phyloP scores from a whole-genome alignment of 1,139 yeast genomes.

The Scheffersomyces stambukii region DNA sequence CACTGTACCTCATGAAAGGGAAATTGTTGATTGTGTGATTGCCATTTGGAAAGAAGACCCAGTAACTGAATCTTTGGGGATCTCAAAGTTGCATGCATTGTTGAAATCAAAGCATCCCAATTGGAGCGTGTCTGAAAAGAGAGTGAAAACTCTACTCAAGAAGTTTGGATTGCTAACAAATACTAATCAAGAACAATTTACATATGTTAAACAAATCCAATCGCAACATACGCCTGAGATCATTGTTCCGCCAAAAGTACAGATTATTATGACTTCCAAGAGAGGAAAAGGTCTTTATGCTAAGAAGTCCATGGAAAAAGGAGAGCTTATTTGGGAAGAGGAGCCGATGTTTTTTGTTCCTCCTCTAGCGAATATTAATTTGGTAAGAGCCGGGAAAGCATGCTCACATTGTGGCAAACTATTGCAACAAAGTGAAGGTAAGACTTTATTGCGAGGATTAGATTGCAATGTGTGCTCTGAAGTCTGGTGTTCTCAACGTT shows the following conservation, averaged over 20 bases:
- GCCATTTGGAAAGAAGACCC: conserved; percentile 69
- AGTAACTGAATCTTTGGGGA: conserved; percentile 53
- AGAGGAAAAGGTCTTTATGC: conserved; percentile 51
- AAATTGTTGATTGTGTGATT: conserved; percentile 59
- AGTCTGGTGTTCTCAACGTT: conserved; percentile 67
- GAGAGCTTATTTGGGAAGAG: conserved; percentile 57
- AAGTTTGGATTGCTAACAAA: conserved; percentile 48
- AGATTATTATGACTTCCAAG: conserved; percentile 38
- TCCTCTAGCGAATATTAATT: conserved; percentile 60
- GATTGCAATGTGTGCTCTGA: conserved; percentile 67
- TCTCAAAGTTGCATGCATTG: conserved; percentile 48
- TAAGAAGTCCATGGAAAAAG: conserved; percentile 40
- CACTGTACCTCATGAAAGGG: conserved; percentile 57
- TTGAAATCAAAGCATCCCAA: conserved; percentile 50
- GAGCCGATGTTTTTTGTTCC: conserved; percentile 66
- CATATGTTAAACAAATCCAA: conserved; percentile 52
- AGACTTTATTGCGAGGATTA: conserved; percentile 46
- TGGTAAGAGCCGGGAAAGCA: conserved; percentile 65
- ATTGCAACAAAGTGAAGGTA: conserved; percentile 29
- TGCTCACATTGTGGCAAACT: conserved; percentile 79
- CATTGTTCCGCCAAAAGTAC: conserved; percentile 44
- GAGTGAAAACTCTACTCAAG: conserved; percentile 51
- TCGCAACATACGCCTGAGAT: conserved; percentile 50
- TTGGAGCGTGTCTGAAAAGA: conserved; percentile 63
- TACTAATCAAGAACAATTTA: conserved; percentile 27